These are phyloP conservation scores for Dendrobium huoshanense DNA, from an alignment of 106 monocot genomes.

Conservation along the genomic window DNA sequence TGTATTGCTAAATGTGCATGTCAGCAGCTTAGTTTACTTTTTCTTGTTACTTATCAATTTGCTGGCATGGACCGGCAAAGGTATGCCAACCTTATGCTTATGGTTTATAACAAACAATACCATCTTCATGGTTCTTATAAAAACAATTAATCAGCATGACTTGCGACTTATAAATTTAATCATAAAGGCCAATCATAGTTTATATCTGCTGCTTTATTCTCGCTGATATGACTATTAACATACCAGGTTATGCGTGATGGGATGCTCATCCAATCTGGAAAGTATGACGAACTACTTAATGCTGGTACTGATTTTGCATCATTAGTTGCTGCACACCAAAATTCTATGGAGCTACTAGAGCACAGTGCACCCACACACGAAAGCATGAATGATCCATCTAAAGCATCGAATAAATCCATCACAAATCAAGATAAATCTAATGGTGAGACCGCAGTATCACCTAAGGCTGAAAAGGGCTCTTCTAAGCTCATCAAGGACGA, in stretches of 20 bases:
- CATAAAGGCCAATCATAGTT: not conserved
- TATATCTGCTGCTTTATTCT: not conserved
- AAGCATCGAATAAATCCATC: conserved; percentile 16
- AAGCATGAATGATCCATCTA: conserved; percentile 10
- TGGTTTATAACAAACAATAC: not conserved
- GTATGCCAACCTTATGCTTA: not conserved
- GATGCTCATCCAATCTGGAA: conserved; percentile 68
- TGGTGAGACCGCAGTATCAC: conserved; percentile 9
- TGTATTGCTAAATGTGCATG: not conserved
- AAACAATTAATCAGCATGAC: not conserved
- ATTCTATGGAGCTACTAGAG: conserved; percentile 91
- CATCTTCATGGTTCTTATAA: not conserved
- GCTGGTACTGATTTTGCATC: conserved; percentile 59
- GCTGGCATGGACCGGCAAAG: not conserved
- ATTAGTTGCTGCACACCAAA: conserved; percentile 81
- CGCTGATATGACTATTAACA: not conserved
- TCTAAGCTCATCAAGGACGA: conserved; percentile 62
- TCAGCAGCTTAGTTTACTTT: not conserved
- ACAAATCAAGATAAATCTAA: conserved; percentile 16
- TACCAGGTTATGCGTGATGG: conserved; percentile 79
- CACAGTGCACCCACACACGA: conserved; percentile 13
- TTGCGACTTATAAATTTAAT: not conserved
- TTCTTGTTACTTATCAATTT: not conserved
- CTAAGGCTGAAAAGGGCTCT: conserved; percentile 36
- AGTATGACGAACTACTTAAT: conserved; percentile 57